Percentiles rank a stretch among this genome's conserved stretches.
Evolutionary conservation across 371 early-diverging fungal species (phyloP).

Genomic region (Fennellomyces sp.): DNA sequence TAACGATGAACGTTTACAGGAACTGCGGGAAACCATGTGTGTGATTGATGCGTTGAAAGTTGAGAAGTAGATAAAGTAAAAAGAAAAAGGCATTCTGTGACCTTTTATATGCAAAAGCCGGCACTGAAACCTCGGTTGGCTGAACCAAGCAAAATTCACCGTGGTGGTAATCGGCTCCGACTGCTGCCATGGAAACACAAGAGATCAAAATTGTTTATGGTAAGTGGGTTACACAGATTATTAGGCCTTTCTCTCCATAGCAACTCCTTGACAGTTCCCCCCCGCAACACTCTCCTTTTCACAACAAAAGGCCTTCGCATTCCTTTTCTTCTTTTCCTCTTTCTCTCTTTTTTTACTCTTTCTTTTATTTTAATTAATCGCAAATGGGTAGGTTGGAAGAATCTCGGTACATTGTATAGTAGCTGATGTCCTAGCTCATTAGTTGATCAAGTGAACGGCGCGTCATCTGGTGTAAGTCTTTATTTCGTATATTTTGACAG

Average conservation of each 20-base stretch:
- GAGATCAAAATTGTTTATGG: too few relatives aligned
- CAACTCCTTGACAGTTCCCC: too few relatives aligned
- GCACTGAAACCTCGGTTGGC: too few relatives aligned
- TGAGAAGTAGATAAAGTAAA: conserved; percentile 5
- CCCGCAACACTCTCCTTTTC: not conserved
- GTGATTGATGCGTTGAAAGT: conserved; percentile 1
- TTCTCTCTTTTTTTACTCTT: conserved; percentile 4
- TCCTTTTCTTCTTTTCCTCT: conserved; percentile 3
- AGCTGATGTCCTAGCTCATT: not conserved
- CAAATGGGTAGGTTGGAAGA: conserved; percentile 2
- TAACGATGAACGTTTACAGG: conserved; percentile 16
- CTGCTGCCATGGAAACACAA: too few relatives aligned
- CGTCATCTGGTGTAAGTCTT: conserved; percentile 25
- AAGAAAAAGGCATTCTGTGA: not conserved
- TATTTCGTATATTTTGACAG: too few relatives aligned
- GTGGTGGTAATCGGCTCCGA: too few relatives aligned
- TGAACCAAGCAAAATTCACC: too few relatives aligned
- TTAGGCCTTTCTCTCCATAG: too few relatives aligned
- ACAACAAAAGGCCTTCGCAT: not conserved
- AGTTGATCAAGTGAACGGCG: conserved; percentile 22
- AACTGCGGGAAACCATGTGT: conserved; percentile 10
- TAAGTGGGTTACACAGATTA: too few relatives aligned
- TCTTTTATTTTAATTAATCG: not conserved
- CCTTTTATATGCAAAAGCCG: too few relatives aligned
- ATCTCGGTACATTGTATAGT: conserved; percentile 1